Evolutionary conservation across 805 yeast species (phyloP), one percentile per base, ranked within the genome.

Genomic region (Cyberlindnera maclurae): DNA sequence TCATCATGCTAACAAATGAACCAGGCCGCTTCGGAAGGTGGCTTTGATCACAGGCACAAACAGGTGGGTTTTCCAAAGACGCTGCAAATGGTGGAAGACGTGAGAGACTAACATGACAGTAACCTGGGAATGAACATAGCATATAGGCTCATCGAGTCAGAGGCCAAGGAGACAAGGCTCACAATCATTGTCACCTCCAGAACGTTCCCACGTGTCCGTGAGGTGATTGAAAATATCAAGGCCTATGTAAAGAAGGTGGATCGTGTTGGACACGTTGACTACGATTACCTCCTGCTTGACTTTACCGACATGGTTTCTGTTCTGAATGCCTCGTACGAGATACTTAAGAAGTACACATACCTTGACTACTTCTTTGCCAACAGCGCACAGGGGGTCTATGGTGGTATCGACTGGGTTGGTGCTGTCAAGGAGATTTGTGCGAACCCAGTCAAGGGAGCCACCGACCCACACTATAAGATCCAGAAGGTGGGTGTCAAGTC

Each of bases 161-260:
- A 75, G 3, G 78, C 82, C 5, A 57, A 64, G 1, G 67, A 68
- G 15, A 64, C 65, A 8, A 67, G 82, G 42, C 53, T 93, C 34
- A 88, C 96, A 1, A 65, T 93, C 9, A 77, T 93, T 10, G 88
- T 90, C 10, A 89, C 97, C 0, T 84, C 96, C 4, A 70, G 99
- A 49, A 85, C 95, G 0, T 67, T 90, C 34, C 88, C 95, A 7
- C 76, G 87, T 41, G 97, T 80, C 4, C 79, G 79, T 41, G 87
- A 82, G 45, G 80, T 80, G 16, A 84, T 90, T 36, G 68, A 66
- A 18, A 60, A 62, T 33, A 75, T 87, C 42, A 71, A 77, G 42
- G 54, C 60, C 7, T 71, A 68, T 55, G 69, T 59, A 4, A 55
- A 57, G 4, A 61, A 60, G 33, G 41, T 54, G 4, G 50, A 62